Evolutionary conservation across 148 eudicot genomes (phyloP).

Genomic region (Polygonum aviculare): DNA sequence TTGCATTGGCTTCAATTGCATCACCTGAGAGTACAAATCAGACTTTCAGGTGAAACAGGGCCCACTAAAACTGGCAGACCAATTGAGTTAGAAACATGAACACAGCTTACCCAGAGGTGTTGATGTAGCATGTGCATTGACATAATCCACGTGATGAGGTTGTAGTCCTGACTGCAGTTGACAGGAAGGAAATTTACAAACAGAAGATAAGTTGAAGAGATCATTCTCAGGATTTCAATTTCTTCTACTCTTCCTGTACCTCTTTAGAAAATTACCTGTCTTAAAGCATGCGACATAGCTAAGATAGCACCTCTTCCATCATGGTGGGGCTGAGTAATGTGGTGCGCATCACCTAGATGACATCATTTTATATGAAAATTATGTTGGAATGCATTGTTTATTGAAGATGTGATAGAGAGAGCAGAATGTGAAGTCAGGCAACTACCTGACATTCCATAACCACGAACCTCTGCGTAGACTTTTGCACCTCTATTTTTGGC

Average conservation of each 20-base stretch:
- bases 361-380: not conserved
- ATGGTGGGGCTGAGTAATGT: constrained; percentile 86
- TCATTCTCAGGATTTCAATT: not conserved
- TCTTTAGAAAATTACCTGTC: constrained; percentile 43
- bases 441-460: constrained; percentile 94
- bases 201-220: not conserved
- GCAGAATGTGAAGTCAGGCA: not conserved
- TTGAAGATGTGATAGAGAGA: not conserved
- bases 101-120: constrained; percentile 67
- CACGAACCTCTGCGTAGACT: constrained; percentile 80
- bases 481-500: constrained; percentile 84
- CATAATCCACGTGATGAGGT: constrained; percentile 73
- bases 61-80: not conserved
- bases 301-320: constrained; percentile 93
- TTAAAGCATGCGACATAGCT: constrained; percentile 87
- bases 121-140: constrained; percentile 99
- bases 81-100: constrained; percentile 3
- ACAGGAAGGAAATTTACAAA: not conserved
- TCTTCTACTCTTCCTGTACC: not conserved
- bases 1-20: constrained; percentile 72
- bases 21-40: constrained; percentile 47
- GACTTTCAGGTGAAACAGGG: not conserved
- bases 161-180: constrained; percentile 66
- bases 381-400: not conserved
- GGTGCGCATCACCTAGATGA: constrained; percentile 76